Evolutionary conservation across 805 yeast species (phyloP), one percentile per base, ranked within the genome.

Genomic region (Candida adriatica): DNA sequence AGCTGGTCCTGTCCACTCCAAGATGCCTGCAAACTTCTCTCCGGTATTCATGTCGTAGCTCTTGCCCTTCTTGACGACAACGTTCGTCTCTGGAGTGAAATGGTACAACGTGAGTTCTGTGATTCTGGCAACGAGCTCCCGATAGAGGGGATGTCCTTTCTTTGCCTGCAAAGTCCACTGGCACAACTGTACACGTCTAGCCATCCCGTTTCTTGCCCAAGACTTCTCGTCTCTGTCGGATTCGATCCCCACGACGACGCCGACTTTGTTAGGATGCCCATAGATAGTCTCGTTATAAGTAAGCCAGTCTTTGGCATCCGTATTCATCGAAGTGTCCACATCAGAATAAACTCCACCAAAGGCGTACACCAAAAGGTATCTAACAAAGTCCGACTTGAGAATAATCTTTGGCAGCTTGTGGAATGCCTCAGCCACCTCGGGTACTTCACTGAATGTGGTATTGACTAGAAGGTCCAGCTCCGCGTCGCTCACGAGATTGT

Each of bases 361-460:
- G 5, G 96, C 95, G 51, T 69, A 80, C 15, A 90, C 59, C 13
- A 90, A 73, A 46, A 90, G 62, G 56, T 90, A 90, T 40, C 97
- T 66, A 64, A 92, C 84, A 49, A 90, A 90, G 56, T 90, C 98
- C 0, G 96, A 96, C 52, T 81, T 81, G 37, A 92, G 59, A 33
- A 90, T 87, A 24, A 69, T 68, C 48, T 73, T 75, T 2, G 97
- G 97, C 73, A 90, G 59, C 22, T 72, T 44, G 17, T 71, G 59
- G 61, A 79, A 90, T 0, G 96, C 95, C 39, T 69, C 66, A 1
- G 75, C 62, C 3, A 90, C 83, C 27, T 74, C 74, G 0, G 96
- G 96, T 1, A 82, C 71, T 14, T 55, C 47, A 14, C 42, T 47
- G 43, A 62, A 68, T 37, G 62, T 48, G 31, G 53, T 48, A 28